Evolutionary conservation across 2,329 filamentous ascomycete genomes (phyloP).

Genomic region (Fusarium sp.): DNA sequence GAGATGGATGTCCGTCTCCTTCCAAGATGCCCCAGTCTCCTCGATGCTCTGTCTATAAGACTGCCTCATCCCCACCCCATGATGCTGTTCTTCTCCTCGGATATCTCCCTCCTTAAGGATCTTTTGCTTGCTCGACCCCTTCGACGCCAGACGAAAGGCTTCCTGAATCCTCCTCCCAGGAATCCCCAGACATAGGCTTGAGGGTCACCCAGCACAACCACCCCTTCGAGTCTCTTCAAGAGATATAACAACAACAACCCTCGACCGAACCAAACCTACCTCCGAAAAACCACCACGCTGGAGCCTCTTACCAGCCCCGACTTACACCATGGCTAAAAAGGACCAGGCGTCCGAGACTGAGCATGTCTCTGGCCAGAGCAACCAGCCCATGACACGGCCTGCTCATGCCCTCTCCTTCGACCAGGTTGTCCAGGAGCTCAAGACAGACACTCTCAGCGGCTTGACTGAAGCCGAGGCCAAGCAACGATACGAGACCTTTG

Average conservation of each 20-base stretch:
- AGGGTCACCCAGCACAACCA: constrained; percentile 9
- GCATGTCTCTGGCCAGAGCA: constrained; percentile 52
- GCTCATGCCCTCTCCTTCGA: constrained; percentile 67
- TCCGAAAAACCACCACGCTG: constrained; percentile 24
- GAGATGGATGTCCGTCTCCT: constrained; percentile 32
- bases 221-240: constrained; percentile 10
- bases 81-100: constrained; percentile 11
- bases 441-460: constrained; percentile 65
- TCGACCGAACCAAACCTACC: constrained; percentile 10
- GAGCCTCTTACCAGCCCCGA: constrained; percentile 26
- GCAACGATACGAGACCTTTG: constrained; percentile 63
- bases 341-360: constrained; percentile 28
- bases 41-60: constrained; percentile 40
- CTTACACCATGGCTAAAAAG: constrained; percentile 36
- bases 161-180: constrained; percentile 36
- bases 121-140: constrained; percentile 27
- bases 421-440: constrained; percentile 64
- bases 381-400: constrained; percentile 61
- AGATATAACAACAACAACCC: background rate
- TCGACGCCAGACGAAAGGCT: constrained; percentile 39
- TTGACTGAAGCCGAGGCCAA: constrained; percentile 64
- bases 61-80: constrained; percentile 32
- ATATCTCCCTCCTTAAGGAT: constrained; percentile 27
- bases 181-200: constrained; percentile 37
- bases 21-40: constrained; percentile 13